Evolutionary conservation across 1,139 yeast species (phyloP).

Genomic region (Magnusiomyces sp.): DNA sequence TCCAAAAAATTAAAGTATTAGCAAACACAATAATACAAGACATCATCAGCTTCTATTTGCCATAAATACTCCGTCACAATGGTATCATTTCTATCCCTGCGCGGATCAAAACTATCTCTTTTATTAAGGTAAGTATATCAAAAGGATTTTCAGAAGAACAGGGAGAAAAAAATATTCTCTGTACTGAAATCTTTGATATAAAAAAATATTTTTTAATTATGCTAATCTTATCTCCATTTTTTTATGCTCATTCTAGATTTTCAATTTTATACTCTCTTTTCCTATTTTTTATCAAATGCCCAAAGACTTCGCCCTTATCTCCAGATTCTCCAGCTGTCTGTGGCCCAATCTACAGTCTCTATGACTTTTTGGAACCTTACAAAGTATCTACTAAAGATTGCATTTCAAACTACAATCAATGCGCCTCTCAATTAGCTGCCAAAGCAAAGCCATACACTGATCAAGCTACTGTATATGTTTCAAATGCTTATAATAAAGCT

Average conservation of each 20-base stretch:
- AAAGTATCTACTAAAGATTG: constrained; percentile 5
- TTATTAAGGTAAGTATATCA: not conserved
- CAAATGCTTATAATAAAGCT: not conserved
- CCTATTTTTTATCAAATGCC: constrained; percentile 25
- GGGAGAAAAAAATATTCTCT: not conserved
- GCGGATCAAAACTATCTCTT: not conserved
- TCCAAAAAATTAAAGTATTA: too few relatives aligned
- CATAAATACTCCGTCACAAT: too few relatives aligned
- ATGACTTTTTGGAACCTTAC: constrained; percentile 17
- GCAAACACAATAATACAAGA: too few relatives aligned
- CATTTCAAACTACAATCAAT: not conserved
- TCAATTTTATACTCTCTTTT: constrained; percentile 24
- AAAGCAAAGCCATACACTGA: constrained; percentile 18
- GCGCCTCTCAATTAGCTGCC: constrained; percentile 15
- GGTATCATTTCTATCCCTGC: too few relatives aligned
- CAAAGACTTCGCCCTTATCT: constrained; percentile 16
- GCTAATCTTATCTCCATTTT: too few relatives aligned
- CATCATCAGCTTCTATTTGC: too few relatives aligned
- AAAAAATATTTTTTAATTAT: not conserved
- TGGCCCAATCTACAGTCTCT: constrained; percentile 16
- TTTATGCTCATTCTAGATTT: constrained; percentile 16
- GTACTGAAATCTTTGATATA: not conserved
- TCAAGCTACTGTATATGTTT: constrained; percentile 9
- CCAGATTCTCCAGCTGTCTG: constrained; percentile 20
- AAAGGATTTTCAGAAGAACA: too few relatives aligned